Base-by-base conservation (phyloP, 202 grass and related monocot genomes). In the Zoysia matrella region DNA sequence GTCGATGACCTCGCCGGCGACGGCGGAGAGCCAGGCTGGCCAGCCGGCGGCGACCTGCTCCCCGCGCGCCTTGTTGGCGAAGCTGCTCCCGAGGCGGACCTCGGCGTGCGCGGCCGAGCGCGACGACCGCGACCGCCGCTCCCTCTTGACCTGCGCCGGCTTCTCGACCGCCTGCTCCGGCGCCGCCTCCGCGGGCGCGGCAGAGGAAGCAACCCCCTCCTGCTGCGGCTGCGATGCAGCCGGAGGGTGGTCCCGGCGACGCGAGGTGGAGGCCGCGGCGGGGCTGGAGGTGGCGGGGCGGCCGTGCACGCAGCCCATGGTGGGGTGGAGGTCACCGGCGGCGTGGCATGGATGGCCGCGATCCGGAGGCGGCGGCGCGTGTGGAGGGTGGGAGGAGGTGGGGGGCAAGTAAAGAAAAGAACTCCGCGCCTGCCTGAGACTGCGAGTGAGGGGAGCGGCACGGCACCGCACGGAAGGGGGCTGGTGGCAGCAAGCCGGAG, bases 221-320 rank as follows among this genome's bases (percentile, higher is more conserved):
- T 83, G 22, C 22, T 76, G 76, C 78, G 69, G 5, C 62, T 30
- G 73, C 8, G 78, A 60, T 1, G 55, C 56, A 11, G 66, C n/a
- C 7, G 43, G 47, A 0, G 13, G 65, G 10, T 80, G 52, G 56
- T 76, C 63, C 60, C 68, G 51, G 66, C 85, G 58, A 30, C 50
- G 80, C 6, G 67, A 73, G 51, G 69, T 10, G 77, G 91, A 43
- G 40, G 36, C 45, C 13, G 48, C 62, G 46, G 66, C 86, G 45
- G 92, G 74, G 75, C 84, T 90, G 74, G 87, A 51, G 47, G 61
- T 75, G 47, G 91, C 66, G 2, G 91, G 84, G 79, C 89, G 86
- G 18, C 90, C 92, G 73, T 94, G 82, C 67, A 94, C 92, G 87
- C 92, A 94, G 78, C 92, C 92, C 92, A 94, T 94, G 89, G 89